Percentiles rank a stretch among this genome's conserved stretches.
phyloP scores from a whole-genome alignment of 345 rosid genomes.

The Salix udensis region DNA sequence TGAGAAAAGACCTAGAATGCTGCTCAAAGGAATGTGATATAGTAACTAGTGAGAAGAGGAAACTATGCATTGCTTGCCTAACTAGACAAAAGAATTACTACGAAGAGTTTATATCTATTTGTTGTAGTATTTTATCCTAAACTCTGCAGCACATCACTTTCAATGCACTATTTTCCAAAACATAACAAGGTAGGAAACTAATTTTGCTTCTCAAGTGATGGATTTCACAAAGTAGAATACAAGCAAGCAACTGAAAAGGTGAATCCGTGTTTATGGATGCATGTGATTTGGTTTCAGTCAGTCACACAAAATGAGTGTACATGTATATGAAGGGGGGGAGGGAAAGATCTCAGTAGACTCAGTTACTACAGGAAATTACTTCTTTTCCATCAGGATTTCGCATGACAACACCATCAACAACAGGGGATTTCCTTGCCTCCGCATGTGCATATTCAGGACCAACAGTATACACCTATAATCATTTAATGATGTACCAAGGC shows the following conservation, averaged over 20 bases:
- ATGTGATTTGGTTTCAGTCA: not conserved
- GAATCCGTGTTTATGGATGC: not conserved
- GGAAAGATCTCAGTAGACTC: not conserved
- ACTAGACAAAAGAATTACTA: not conserved
- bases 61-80: not conserved
- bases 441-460: slow-evolving; percentile 99
- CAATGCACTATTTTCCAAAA: not conserved
- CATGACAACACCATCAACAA: slow-evolving; percentile 99
- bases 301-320: not conserved
- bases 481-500: slow-evolving; percentile 24
- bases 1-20: not conserved
- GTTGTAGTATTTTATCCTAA: not conserved
- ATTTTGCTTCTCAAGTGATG: no score
- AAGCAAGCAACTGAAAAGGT: not conserved
- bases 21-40: not conserved
- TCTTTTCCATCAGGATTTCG: slow-evolving; percentile 97
- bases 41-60: not conserved
- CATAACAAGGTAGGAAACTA: not conserved
- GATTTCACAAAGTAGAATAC: not conserved
- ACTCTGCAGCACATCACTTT: not conserved
- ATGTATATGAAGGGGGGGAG: not conserved
- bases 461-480: slow-evolving; percentile 85
- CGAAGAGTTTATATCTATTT: not conserved
- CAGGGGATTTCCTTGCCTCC: slow-evolving; percentile 99
- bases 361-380: slow-evolving; percentile 35